A percentile compares a stretch with the other conserved stretches of the same genome.
These are phyloP conservation scores for Graphilbum fragrans DNA, from an alignment of 2,329 filamentous ascomycete genomes.

Conservation along the genomic window DNA sequence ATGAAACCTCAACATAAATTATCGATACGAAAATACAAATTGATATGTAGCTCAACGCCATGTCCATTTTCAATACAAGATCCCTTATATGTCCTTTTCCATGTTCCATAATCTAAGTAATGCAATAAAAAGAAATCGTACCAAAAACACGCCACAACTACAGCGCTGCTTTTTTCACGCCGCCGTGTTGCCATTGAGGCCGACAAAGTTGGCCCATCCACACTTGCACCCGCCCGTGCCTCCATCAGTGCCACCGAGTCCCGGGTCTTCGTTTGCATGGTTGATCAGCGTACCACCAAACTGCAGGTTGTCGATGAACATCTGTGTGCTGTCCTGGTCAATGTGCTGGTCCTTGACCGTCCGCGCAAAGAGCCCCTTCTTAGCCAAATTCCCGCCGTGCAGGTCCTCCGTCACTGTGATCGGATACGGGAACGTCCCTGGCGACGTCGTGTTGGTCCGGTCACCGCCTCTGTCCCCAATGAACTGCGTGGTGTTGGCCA, in stretches of 20 bases:
- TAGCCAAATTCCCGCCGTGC: conserved; percentile 41
- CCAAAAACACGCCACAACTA: no score
- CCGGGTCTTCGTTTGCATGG: conserved; percentile 24
- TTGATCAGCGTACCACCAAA: conserved; percentile 43
- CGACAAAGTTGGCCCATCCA: conserved; percentile 44
- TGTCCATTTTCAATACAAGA: no score
- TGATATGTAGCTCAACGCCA: no score
- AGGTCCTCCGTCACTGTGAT: conserved; percentile 49
- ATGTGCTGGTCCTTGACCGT: conserved; percentile 33
- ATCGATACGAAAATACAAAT: no score
- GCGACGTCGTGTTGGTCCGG: conserved; percentile 25
- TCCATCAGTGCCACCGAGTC: conserved; percentile 49
- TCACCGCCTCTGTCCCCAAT: conserved; percentile 14
- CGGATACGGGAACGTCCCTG: conserved; percentile 52
- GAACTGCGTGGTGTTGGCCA: conserved; percentile 29
- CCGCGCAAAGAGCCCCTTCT: conserved; percentile 44
- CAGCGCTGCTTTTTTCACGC: background rate
- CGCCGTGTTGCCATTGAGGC: conserved; percentile 9
- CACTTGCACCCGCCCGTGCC: conserved; percentile 51
- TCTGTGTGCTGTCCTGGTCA: conserved; percentile 25
- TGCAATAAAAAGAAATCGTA: no score
- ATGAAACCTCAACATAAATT: no score
- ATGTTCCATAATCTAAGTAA: no score
- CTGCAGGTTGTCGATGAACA: conserved; percentile 36
- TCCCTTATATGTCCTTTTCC: no score